Percentiles rank a stretch among this genome's conserved stretches.
Evolutionary conservation across 1,139 yeast genomes (phyloP).

Genomic region (Candida albicans): DNA sequence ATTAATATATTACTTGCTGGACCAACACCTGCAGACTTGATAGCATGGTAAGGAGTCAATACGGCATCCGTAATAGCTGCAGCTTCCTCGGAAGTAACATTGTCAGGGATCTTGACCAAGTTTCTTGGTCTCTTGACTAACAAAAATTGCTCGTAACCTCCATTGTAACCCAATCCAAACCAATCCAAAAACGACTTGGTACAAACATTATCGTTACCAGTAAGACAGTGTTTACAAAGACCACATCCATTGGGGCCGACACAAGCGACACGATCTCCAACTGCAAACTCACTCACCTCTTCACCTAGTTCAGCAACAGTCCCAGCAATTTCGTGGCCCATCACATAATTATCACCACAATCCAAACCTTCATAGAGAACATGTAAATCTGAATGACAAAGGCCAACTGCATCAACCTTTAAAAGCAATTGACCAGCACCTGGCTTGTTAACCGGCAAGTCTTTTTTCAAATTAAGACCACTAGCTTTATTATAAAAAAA

Average conservation of each 20-base stretch:
- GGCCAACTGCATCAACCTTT: constrained; percentile 46
- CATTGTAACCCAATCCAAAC: constrained; percentile 37
- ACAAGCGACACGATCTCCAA: constrained; percentile 18
- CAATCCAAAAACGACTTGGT: constrained; percentile 18
- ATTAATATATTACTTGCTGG: constrained; percentile 37
- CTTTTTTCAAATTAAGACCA: constrained; percentile 14
- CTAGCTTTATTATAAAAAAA: constrained; percentile 10
- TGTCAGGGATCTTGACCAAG: constrained; percentile 39
- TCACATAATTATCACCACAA: constrained; percentile 22
- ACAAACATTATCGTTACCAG: constrained; percentile 39
- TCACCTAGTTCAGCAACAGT: constrained; percentile 19
- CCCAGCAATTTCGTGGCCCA: constrained; percentile 55
- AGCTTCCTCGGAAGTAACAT: constrained; percentile 36
- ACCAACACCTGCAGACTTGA: constrained; percentile 14
- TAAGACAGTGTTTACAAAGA: constrained; percentile 26
- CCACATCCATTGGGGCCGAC: constrained; percentile 19
- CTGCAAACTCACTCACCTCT: constrained; percentile 7
- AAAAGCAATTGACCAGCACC: constrained; percentile 32
- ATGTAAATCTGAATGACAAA: constrained; percentile 48
- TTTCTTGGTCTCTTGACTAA: constrained; percentile 29
- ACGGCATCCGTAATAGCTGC: constrained; percentile 46
- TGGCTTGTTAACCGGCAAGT: constrained; percentile 31
- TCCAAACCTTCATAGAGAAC: constrained; percentile 23
- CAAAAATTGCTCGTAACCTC: constrained; percentile 46
- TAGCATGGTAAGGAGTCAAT: constrained; percentile 44